A percentile compares a stretch with the other conserved stretches of the same genome.
These are phyloP conservation scores for Ceratorhiza oryzae-sativae DNA, from an alignment of 1,284 basidiomycete genomes.

Conservation along the genomic window DNA sequence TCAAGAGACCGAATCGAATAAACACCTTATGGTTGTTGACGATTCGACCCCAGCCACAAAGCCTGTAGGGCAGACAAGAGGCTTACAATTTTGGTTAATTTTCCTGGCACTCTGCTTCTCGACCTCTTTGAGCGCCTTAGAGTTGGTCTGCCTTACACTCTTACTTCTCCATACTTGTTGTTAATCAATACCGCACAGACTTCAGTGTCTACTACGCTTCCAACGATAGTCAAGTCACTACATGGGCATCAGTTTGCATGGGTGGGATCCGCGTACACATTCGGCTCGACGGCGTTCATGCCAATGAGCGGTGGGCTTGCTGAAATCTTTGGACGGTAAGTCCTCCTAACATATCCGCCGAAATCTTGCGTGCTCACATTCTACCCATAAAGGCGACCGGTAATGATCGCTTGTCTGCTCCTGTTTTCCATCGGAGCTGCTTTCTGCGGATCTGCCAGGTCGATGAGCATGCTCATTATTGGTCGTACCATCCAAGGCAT, in stretches of 20 bases:
- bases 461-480: constrained; percentile 55
- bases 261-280: constrained; percentile 51
- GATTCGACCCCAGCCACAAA: not conserved
- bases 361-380: constrained; percentile 43
- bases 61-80: constrained; percentile 16
- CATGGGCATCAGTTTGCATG: constrained; percentile 52
- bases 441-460: constrained; percentile 55
- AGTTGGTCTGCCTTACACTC: constrained; percentile 46
- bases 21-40: not conserved
- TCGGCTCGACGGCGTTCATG: constrained; percentile 53
- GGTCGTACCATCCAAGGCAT: constrained; percentile 57
- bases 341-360: constrained; percentile 34
- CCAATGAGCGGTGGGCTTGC: constrained; percentile 50
- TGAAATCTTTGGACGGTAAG: constrained; percentile 52
- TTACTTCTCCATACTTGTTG: not conserved
- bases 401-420: constrained; percentile 52
- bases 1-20: not conserved
- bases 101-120: constrained; percentile 50
- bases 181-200: constrained; percentile 45
- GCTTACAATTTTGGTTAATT: constrained; percentile 50
- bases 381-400: constrained; percentile 48
- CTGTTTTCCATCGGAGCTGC: constrained; percentile 56
- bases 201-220: constrained; percentile 50
- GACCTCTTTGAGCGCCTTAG: constrained; percentile 52
- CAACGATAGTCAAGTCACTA: constrained; percentile 51